Percentiles rank a stretch among this genome's conserved stretches.
Evolutionary conservation across 768 basidiomycete species (phyloP).

Genomic region (Mycena leptocephala): DNA sequence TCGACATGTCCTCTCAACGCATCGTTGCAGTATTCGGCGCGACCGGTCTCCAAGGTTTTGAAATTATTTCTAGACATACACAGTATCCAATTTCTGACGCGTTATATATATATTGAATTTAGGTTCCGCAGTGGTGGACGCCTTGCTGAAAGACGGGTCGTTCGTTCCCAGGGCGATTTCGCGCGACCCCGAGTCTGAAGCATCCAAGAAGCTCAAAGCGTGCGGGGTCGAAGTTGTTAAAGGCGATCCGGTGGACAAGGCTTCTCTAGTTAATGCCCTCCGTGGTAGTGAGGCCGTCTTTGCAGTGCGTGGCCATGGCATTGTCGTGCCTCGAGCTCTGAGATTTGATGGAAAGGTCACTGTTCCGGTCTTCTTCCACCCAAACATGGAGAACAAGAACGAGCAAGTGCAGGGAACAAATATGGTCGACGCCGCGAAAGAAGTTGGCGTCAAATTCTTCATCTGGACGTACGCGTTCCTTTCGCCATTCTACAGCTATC

Average conservation of each 20-base stretch:
- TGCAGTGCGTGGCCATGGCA: not conserved
- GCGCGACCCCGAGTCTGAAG: no score
- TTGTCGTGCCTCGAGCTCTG: not conserved
- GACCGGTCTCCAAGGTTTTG: no score
- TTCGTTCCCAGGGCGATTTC: not conserved
- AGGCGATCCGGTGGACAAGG: no score
- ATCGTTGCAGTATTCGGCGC: no score
- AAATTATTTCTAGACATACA: no score
- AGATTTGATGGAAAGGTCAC: not conserved
- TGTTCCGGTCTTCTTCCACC: not conserved
- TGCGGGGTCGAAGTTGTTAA: no score
- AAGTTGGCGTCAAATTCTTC: conserved; percentile 6
- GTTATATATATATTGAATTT: no score
- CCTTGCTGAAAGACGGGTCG: conserved; percentile 1
- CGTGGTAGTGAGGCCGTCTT: conserved; percentile 25
- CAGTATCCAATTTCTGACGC: no score
- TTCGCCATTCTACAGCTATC: not conserved
- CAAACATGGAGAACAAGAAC: not conserved
- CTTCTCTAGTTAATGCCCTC: no score
- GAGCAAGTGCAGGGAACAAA: not conserved
- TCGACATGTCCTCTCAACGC: no score
- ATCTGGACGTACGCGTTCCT: not conserved
- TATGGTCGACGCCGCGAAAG: no score
- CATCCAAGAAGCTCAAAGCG: no score
- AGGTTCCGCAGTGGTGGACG: not conserved